Base-by-base conservation (phyloP, 768 basidiomycete species). In the Cyclocybe cylindracea region DNA sequence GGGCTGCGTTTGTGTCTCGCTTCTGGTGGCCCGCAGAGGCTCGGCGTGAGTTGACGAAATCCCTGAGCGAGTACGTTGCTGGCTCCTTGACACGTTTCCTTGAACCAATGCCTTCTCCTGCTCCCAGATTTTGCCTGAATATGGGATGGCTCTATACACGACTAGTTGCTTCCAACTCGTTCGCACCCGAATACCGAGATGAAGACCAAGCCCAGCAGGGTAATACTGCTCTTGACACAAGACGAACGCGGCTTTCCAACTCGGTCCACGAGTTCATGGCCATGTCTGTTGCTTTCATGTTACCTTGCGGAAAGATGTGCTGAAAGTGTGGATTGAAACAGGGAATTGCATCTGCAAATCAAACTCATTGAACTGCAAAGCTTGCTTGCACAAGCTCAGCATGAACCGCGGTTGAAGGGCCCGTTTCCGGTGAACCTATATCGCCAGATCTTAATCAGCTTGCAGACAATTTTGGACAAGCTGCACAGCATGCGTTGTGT, bases 11-110 rank as follows among this genome's bases (percentile, higher is more conserved):
- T 44, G 85, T 97, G 16, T 94, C 91, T 4, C 76, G 92, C 42
- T 87, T 88, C 56, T 94, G 94, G 90, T 98, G 95, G 96, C 97
- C 97, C 1, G 83, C 90, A 7, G 95, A 97, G 62, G 97, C 97
- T 0, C 75, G 96, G 41, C 76, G 89, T 37, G 96, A 98, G 68
- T 74, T 99, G 4, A 84, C 87, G 42, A 86, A 84, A 54, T 87
- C 84, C 0, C 77, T 98, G 5, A 87, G 92, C 72, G 94, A 98
- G 93, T 48, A 31, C 48, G 63, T 55, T 18, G n/a, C 32, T 49
- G 31, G 34, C 10, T 50, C 35, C 32, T 24, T 19, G 36, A 31
- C 16, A 54, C 11, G 44, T 46, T 9, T 32, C 7, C 35, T 24
- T 40, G 10, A 29, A 35, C 13, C 16, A 6, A 18, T 24, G 10